Percentiles rank a stretch among this genome's conserved stretches.
Conservation (phyloP, 2,329 filamentous ascomycete species). For the Stagonosporopsis rhizophila region DNA sequence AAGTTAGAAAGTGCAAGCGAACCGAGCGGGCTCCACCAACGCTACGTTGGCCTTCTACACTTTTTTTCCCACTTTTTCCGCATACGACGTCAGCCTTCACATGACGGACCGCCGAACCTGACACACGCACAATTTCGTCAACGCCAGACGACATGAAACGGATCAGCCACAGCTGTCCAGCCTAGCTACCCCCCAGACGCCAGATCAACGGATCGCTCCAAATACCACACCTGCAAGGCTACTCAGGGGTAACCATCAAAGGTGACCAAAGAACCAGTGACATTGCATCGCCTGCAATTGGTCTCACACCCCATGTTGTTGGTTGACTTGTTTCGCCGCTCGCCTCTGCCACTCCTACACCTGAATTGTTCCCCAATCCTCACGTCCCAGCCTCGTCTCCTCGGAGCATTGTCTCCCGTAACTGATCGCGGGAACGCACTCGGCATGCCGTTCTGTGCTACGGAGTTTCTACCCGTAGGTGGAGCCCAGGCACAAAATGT, state of each 20-base stretch:
- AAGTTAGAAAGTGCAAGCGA: conserved; percentile 7
- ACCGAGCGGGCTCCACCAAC: not conserved
- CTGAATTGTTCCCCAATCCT: not conserved
- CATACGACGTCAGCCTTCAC: conserved; percentile 5
- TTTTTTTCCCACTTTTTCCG: not conserved
- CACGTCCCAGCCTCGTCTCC: not conserved
- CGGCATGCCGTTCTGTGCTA: conserved; percentile 11
- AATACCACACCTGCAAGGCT: conserved; percentile 4
- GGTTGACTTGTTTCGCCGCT: too few species aligned
- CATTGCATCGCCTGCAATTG: conserved; percentile 11
- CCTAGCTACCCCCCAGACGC: conserved; percentile 12
- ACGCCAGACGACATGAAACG: conserved; percentile 11
- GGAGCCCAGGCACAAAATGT: conserved; percentile 1
- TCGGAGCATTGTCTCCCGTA: conserved; percentile 12
- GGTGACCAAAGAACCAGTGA: not conserved
- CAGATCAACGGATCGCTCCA: conserved; percentile 17
- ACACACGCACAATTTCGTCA: conserved; percentile 16
- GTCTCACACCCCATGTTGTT: not conserved
- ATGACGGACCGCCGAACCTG: conserved; percentile 4
- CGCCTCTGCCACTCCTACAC: not conserved
- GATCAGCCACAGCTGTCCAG: conserved; percentile 14
- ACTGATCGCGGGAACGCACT: conserved; percentile 1
- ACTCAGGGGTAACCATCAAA: conserved; percentile 10
- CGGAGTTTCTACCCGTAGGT: conserved; percentile 1
- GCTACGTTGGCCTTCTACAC: not conserved